Conservation (phyloP, 495 filamentous ascomycete genomes). For the Haplographium delicatum region DNA sequence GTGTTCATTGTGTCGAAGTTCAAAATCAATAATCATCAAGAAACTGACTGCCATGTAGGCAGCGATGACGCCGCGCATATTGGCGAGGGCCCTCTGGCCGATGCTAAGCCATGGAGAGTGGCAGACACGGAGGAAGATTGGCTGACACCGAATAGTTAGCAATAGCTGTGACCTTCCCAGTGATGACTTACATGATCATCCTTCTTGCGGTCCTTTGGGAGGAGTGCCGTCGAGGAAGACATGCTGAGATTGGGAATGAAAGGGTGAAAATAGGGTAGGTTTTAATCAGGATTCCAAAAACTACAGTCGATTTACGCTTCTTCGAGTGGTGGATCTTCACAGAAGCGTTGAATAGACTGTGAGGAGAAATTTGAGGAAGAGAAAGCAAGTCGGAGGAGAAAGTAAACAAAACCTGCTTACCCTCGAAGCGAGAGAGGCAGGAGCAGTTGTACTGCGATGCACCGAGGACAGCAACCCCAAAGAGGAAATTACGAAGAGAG, state of each 20-base stretch:
- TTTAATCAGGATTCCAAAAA: not conserved
- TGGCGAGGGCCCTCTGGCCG: constrained; percentile 36
- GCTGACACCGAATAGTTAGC: no score
- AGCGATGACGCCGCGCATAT: constrained; percentile 33
- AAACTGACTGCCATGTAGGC: constrained; percentile 38
- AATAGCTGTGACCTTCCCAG: no score
- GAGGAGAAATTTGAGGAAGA: not conserved
- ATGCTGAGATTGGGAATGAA: constrained; percentile 18
- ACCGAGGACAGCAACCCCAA: no score
- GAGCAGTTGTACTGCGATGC: no score
- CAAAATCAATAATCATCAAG: constrained; percentile 35
- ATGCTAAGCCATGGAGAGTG: constrained; percentile 44
- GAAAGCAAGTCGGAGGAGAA: not conserved
- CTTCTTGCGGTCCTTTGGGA: constrained; percentile 29
- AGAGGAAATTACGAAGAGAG: no score
- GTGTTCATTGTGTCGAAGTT: constrained; percentile 24
- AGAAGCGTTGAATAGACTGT: not conserved
- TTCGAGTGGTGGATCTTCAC: not conserved
- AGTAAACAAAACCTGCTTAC: not conserved
- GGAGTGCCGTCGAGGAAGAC: constrained; percentile 34
- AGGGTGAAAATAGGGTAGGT: constrained; percentile 7
- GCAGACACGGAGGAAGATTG: constrained; percentile 46
- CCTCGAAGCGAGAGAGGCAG: not conserved
- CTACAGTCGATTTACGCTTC: not conserved
- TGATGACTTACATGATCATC: constrained; percentile 27